Percentiles rank a stretch among this genome's conserved stretches.
These are phyloP conservation scores for Colletotrichum kahawae DNA, from an alignment of 2,329 filamentous ascomycete genomes.

Conservation along the genomic window DNA sequence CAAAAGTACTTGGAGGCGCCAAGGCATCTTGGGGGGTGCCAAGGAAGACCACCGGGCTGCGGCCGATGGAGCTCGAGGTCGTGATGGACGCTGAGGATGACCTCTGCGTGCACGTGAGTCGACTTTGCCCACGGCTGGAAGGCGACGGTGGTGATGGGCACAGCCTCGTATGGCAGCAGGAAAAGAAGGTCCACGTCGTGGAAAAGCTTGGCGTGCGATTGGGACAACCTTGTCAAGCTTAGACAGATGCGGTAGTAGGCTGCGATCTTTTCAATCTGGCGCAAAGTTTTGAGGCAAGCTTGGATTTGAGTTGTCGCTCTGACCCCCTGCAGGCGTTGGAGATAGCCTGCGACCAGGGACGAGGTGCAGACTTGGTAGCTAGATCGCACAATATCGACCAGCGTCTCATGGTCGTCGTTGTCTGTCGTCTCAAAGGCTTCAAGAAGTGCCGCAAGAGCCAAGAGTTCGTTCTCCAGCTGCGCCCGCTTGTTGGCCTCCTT, in stretches of 20 bases:
- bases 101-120: conserved; percentile 22
- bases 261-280: conserved; percentile 23
- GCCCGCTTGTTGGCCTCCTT: conserved; percentile 1
- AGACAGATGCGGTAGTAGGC: conserved; percentile 19
- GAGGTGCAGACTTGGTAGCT: conserved; percentile 16
- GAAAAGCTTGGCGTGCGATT: conserved; percentile 1
- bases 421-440: conserved; percentile 10
- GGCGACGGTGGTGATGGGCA: conserved; percentile 13
- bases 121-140: conserved; percentile 22
- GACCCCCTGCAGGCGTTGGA: conserved; percentile 3
- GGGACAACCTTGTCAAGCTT: neutral
- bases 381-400: conserved; percentile 2
- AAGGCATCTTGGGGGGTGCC: conserved; percentile 16
- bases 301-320: conserved; percentile 19
- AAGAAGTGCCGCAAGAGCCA: neutral
- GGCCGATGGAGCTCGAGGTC: neutral
- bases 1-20: conserved; percentile 24
- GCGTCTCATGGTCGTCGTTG: conserved; percentile 4
- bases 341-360: conserved; percentile 1
- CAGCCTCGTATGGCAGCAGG: conserved; percentile 15
- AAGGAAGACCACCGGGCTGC: neutral
- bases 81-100: conserved; percentile 19
- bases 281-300: conserved; percentile 22
- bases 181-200: conserved; percentile 9
- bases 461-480: conserved; percentile 2